A percentile compares a stretch with the other conserved stretches of the same genome.
These are phyloP conservation scores for Gossypium laxum DNA, from an alignment of 441 rosid genomes.

Conservation along the genomic window DNA sequence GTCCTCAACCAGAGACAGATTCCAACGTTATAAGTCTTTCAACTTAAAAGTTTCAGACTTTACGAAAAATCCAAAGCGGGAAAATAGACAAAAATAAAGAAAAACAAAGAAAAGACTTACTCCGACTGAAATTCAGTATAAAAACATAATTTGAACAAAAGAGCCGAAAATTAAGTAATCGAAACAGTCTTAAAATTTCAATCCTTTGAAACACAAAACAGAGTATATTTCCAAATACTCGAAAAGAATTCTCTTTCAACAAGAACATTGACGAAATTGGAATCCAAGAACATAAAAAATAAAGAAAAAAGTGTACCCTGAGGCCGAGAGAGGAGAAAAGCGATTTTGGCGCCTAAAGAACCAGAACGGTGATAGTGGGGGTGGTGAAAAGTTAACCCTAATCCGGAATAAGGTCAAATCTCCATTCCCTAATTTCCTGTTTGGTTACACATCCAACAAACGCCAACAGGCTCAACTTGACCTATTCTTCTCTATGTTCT, in stretches of 20 bases:
- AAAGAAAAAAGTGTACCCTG: slow-evolving; percentile 13
- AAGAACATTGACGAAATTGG: not conserved
- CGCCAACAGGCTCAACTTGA: not conserved
- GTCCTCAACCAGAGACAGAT: not conserved
- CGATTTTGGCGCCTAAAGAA: slow-evolving; percentile 38
- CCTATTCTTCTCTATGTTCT: not conserved
- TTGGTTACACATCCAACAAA: slow-evolving; percentile 41
- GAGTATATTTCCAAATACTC: not conserved
- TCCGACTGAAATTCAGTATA: not conserved
- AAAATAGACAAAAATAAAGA: not conserved
- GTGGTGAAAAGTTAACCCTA: slow-evolving; percentile 40
- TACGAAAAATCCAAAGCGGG: not conserved
- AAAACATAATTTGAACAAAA: not conserved
- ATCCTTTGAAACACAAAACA: not conserved
- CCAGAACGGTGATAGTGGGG: slow-evolving; percentile 12
- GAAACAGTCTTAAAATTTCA: not conserved
- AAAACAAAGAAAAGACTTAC: not conserved
- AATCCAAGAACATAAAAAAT: not conserved
- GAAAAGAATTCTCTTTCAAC: not conserved
- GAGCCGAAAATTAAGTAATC: not conserved
- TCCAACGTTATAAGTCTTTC: not conserved
- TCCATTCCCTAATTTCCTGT: slow-evolving; percentile 15
- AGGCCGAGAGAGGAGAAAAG: not conserved
- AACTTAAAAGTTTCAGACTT: slow-evolving; percentile 2
- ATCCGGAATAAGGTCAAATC: slow-evolving; percentile 36